Evolutionary conservation across 768 basidiomycete species (phyloP).

Genomic region (Rossbeevera mucosa): DNA sequence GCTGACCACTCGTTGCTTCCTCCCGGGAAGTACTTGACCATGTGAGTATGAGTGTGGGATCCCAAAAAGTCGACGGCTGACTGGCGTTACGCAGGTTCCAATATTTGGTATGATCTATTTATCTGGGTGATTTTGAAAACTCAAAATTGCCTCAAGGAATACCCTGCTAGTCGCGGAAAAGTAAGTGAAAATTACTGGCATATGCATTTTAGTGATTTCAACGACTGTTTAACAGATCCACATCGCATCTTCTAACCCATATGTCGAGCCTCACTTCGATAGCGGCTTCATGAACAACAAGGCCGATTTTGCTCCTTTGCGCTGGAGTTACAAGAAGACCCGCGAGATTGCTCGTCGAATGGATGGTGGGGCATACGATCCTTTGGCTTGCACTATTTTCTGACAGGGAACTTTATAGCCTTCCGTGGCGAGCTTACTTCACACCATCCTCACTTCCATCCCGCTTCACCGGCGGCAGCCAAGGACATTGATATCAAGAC

Average conservation of each 20-base stretch:
- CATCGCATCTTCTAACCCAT: conserved; percentile 56
- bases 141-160: conserved; percentile 37
- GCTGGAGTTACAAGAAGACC: conserved; percentile 76
- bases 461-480: conserved; percentile 54
- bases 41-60: conserved; percentile 34
- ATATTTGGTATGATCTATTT: conserved; percentile 38
- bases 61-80: conserved; percentile 21
- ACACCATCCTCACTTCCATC: conserved; percentile 73
- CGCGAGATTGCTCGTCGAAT: conserved; percentile 68
- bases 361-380: conserved; percentile 44
- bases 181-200: conserved; percentile 28
- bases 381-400: neutral
- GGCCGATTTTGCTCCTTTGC: conserved; percentile 71
- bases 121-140: neutral
- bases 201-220: neutral
- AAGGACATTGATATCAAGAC: conserved; percentile 65
- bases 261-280: conserved; percentile 61
- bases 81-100: conserved; percentile 41
- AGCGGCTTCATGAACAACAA: conserved; percentile 78
- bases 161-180: conserved; percentile 70
- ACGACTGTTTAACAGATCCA: conserved; percentile 46
- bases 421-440: conserved; percentile 70
- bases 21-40: conserved; percentile 67
- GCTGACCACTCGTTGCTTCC: conserved; percentile 68
- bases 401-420: conserved; percentile 32